A percentile compares a stretch with the other conserved stretches of the same genome.
phyloP scores from a whole-genome alignment of 2,329 filamentous ascomycete species.

The Orbilia ellipsospora region DNA sequence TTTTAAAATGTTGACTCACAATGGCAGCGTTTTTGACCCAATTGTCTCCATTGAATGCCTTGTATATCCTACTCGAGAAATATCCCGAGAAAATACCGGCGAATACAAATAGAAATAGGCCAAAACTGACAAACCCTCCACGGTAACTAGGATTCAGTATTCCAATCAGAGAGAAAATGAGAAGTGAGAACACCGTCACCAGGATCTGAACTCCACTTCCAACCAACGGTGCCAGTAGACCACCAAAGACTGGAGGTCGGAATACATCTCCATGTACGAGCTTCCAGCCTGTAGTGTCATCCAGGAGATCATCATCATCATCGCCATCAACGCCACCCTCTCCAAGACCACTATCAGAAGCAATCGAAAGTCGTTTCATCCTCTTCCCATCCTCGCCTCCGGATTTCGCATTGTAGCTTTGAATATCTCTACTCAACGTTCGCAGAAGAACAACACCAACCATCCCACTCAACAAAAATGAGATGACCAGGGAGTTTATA shows the following conservation, averaged over 20 bases:
- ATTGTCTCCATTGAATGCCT: conserved; percentile 80
- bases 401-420: conserved; percentile 73
- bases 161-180: conserved; percentile 78
- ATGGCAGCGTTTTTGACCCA: conserved; percentile 81
- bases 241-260: conserved; percentile 75
- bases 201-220: conserved; percentile 88
- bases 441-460: conserved; percentile 83
- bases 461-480: conserved; percentile 78
- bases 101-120: conserved; percentile 82
- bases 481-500: conserved; percentile 85
- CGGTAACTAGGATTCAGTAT: conserved; percentile 86
- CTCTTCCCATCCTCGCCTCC: conserved; percentile 75
- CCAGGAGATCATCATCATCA: conserved; percentile 76
- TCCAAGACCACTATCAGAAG: conserved; percentile 71
- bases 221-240: conserved; percentile 80
- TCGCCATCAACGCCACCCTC: conserved; percentile 63
- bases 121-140: conserved; percentile 88
- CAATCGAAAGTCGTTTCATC: conserved; percentile 68
- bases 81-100: conserved; percentile 87
- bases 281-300: conserved; percentile 90
- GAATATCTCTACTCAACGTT: conserved; percentile 82
- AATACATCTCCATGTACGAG: conserved; percentile 89
- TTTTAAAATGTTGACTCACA: conserved; percentile 60
- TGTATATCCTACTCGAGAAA: conserved; percentile 84
- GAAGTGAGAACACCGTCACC: conserved; percentile 80